Evolutionary conservation across 345 rosid species (phyloP).

Genomic region (Pugionium cornutum): DNA sequence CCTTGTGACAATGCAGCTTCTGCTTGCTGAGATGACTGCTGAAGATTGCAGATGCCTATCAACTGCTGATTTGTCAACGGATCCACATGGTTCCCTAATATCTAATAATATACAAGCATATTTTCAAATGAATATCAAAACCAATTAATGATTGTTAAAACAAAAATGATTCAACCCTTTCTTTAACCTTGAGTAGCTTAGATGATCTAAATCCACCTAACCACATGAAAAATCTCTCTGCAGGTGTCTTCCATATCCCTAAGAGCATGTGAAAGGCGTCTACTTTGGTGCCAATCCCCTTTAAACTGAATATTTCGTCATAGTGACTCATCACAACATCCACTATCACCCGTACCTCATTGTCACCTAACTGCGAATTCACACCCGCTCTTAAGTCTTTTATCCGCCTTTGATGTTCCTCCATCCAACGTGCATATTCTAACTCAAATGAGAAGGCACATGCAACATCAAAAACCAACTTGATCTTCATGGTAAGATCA

Average conservation of each 20-base stretch:
- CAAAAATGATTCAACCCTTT: not conserved
- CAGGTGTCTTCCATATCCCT: conserved; percentile 96
- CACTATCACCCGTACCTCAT: conserved; percentile 65
- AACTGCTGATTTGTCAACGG: conserved; percentile 89
- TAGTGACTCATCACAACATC: conserved; percentile 82
- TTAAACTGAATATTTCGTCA: conserved; percentile 69
- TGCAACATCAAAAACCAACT: conserved; percentile 31
- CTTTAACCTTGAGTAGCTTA: conserved; percentile 74
- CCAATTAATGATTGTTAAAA: not conserved
- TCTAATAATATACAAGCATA: conserved; percentile 41
- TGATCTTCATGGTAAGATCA: not conserved
- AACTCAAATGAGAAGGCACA: conserved; percentile 77
- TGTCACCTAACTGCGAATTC: conserved; percentile 62
- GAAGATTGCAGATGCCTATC: conserved; percentile 92
- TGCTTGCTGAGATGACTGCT: conserved; percentile 94
- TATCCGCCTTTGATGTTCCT: conserved; percentile 80
- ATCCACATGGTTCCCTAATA: conserved; percentile 81
- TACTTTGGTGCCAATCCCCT: conserved; percentile 68
- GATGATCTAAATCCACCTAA: conserved; percentile 95
- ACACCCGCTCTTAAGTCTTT: conserved; percentile 72
- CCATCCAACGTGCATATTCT: conserved; percentile 82
- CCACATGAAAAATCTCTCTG: conserved; percentile 97
- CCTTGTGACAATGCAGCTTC: conserved; percentile 98
- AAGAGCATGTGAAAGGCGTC: conserved; percentile 96
- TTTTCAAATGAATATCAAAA: not conserved